phyloP scores from a whole-genome alignment of 139 green algal genomes.

The Micractinium sp. region DNA sequence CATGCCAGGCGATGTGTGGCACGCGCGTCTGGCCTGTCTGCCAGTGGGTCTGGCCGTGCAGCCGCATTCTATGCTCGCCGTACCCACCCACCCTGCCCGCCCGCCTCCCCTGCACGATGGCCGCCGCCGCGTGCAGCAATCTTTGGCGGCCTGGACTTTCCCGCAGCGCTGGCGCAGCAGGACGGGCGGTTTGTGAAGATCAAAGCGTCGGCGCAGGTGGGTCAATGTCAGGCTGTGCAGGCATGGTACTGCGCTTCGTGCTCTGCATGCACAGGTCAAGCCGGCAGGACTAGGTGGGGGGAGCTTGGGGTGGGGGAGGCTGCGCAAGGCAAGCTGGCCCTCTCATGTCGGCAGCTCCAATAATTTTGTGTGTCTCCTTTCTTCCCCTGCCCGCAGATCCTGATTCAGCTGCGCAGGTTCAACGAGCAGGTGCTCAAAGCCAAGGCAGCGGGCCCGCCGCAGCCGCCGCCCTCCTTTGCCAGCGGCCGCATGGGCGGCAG shows the following conservation, averaged over 20 bases:
- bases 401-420: conserved; percentile 82
- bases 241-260: too few species aligned
- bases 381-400: conserved; percentile 57
- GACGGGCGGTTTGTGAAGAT: conserved; percentile 65
- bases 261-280: too few species aligned
- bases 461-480: background rate
- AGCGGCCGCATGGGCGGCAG: background rate
- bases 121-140: background rate
- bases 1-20: too few species aligned
- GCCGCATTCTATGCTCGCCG: background rate
- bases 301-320: too few species aligned
- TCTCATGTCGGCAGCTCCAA: too few species aligned
- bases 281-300: too few species aligned
- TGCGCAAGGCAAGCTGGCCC: too few species aligned
- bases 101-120: background rate
- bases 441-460: background rate
- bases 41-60: background rate
- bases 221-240: too few species aligned
- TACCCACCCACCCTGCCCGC: background rate
- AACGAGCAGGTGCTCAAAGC: conserved; percentile 38
- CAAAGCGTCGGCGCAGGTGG: conserved; percentile 66
- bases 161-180: conserved; percentile 35
- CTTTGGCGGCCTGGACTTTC: conserved; percentile 71
- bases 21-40: too few species aligned
- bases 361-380: too few species aligned